Evolutionary conservation across 2,329 filamentous ascomycete genomes (phyloP), one percentile per base, ranked within the genome.

Genomic region (Allantophomopsis lycopodina): DNA sequence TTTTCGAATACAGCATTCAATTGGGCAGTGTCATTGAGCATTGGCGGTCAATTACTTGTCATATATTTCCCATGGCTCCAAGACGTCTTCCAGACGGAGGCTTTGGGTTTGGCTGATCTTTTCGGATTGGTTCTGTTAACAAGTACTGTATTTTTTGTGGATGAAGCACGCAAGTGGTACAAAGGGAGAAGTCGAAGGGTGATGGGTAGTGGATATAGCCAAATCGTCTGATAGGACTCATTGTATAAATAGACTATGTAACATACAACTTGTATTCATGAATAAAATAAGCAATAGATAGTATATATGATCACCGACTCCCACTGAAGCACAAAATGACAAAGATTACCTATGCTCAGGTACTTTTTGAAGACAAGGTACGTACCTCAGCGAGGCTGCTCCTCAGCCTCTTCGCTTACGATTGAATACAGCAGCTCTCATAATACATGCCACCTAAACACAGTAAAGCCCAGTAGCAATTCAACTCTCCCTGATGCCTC

Each of bases 41-140:
- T 98, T 37, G 63, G 83, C 5, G 91, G 91, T 2, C 91, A 98
- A 61, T 64, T 88, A 35, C 71, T 89, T 45, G 93, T 98, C 41
- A 86, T 98, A 40, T 98, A 96, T 60, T 79, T 96, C 47, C 91
- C 91, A 8, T 88, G 87, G 64, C 65, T 98, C 50, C 91, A 98
- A 62, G 75, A 83, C 39, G 79, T 96, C 5, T 98, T 98, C 63
- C 91, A 98, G 65, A 98, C 91, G 0, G 91, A 98, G 60, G 80
- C 83, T 1, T 61, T 98, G 40, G 66, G 75, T 0, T 57, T 88
- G 7, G 64, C 71, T 44, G 91, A 98, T 65, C 60, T 96, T 41
- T 53, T 87, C 32, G 65, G 76, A 43, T 64, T 98, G 49, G 51
- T 89, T 20, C 57, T 76, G 35, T 66, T 98, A 44, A 83, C 88